These are phyloP conservation scores for Yamadazyma sp. DNA, from an alignment of 1,139 yeast species.

Conservation along the genomic window DNA sequence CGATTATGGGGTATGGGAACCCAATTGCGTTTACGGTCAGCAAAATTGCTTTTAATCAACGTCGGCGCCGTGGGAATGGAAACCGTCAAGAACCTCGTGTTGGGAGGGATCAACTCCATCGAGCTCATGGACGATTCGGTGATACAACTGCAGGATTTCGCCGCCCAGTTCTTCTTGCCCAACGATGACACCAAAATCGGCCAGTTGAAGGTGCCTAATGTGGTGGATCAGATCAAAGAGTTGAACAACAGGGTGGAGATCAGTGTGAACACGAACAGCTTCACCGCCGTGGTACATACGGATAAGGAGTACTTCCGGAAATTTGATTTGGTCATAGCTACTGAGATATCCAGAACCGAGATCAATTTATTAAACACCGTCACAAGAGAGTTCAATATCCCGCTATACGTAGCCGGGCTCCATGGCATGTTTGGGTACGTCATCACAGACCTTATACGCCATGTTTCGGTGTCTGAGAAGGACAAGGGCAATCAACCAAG, in stretches of 20 bases:
- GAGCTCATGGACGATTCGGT: constrained; percentile 63
- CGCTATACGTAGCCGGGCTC: constrained; percentile 67
- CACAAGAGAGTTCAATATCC: constrained; percentile 56
- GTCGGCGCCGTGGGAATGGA: constrained; percentile 78
- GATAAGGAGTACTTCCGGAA: constrained; percentile 45
- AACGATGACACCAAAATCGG: constrained; percentile 52
- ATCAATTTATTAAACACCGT: constrained; percentile 47
- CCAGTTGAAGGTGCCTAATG: constrained; percentile 52
- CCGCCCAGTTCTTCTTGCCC: constrained; percentile 77
- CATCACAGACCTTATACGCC: constrained; percentile 73
- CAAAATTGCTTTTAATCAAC: constrained; percentile 67
- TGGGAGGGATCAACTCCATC: constrained; percentile 84
- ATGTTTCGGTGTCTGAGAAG: constrained; percentile 44
- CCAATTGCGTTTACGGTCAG: constrained; percentile 74
- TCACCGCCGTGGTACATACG: constrained; percentile 24
- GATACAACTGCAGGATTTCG: constrained; percentile 64
- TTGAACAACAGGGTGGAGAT: constrained; percentile 77
- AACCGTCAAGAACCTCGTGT: constrained; percentile 76
- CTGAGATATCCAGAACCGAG: constrained; percentile 55
- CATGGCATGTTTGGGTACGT: constrained; percentile 86
- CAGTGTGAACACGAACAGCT: constrained; percentile 34
- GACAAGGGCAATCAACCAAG: constrained; percentile 53
- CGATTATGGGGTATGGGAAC: constrained; percentile 97
- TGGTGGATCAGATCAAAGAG: constrained; percentile 56
- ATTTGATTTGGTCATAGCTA: constrained; percentile 74